Percentiles rank a stretch among this genome's conserved stretches.
These are phyloP conservation scores for Filobasidium wieringae DNA, from an alignment of 768 basidiomycete genomes.

Conservation along the genomic window DNA sequence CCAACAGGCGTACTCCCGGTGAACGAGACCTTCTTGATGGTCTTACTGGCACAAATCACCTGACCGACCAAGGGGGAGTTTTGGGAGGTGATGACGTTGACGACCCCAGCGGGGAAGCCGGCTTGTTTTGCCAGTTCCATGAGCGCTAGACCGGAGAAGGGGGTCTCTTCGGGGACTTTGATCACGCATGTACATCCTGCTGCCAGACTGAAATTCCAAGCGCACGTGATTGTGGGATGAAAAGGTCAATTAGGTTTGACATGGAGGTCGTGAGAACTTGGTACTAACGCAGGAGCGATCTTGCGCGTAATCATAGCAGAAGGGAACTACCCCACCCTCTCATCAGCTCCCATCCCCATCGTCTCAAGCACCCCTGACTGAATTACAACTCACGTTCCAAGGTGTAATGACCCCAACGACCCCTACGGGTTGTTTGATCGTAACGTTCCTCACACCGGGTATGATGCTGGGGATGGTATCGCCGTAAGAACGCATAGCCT, in stretches of 20 bases:
- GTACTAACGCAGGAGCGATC: constrained; percentile 28
- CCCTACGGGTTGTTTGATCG: constrained; percentile 74
- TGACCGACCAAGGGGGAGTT: constrained; percentile 75
- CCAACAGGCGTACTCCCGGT: constrained; percentile 49
- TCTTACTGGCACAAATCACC: constrained; percentile 82
- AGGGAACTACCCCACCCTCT: constrained; percentile 61
- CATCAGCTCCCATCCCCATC: neutral
- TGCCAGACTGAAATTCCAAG: constrained; percentile 76
- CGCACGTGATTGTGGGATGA: constrained; percentile 13
- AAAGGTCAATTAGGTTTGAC: neutral
- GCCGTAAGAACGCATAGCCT: constrained; percentile 84
- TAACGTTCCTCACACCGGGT: constrained; percentile 62
- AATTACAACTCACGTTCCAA: constrained; percentile 20
- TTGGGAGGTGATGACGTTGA: constrained; percentile 84
- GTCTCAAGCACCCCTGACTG: neutral
- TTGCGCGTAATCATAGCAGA: constrained; percentile 58
- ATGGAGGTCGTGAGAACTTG: neutral
- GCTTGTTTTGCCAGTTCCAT: constrained; percentile 82
- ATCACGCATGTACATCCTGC: constrained; percentile 94
- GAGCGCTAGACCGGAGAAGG: constrained; percentile 80
- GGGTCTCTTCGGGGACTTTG: constrained; percentile 90
- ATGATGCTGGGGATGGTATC: constrained; percentile 72
- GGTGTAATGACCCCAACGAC: constrained; percentile 19
- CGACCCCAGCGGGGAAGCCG: constrained; percentile 87
- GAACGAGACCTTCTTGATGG: constrained; percentile 78